These are phyloP conservation scores for Erodium moschatum DNA, from an alignment of 441 rosid species.

Conservation along the genomic window DNA sequence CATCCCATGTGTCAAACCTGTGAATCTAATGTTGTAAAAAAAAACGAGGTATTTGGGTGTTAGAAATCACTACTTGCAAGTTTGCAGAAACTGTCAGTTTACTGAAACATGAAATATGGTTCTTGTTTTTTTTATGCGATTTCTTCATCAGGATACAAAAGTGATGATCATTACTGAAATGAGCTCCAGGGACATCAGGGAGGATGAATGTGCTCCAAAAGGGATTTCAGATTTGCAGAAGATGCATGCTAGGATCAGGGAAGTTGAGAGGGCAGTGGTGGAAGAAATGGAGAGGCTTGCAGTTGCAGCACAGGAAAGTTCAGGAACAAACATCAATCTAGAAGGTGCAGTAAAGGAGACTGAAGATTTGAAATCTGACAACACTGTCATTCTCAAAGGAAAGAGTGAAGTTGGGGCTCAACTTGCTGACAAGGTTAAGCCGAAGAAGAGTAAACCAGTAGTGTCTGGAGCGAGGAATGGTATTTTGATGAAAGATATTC, in stretches of 20 bases:
- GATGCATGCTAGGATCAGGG: constrained; percentile 54
- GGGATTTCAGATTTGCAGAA: constrained; percentile 60
- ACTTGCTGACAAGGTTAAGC: constrained; percentile 27
- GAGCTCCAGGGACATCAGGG: not conserved
- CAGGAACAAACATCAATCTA: constrained; percentile 24
- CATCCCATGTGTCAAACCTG: not conserved
- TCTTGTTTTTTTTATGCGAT: not conserved
- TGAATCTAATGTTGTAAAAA: not conserved
- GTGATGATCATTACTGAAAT: constrained; percentile 14
- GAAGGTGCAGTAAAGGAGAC: constrained; percentile 20
- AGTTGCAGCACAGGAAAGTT: constrained; percentile 26
- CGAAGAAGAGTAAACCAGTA: constrained; percentile 29
- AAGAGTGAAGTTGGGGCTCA: constrained; percentile 29
- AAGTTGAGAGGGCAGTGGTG: constrained; percentile 52
- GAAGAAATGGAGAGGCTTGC: constrained; percentile 41
- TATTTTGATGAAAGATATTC: constrained; percentile 73
- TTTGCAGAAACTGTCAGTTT: not conserved
- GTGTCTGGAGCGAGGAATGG: constrained; percentile 34
- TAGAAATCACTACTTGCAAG: constrained; percentile 6
- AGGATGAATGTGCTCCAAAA: constrained; percentile 22
- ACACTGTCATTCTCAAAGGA: constrained; percentile 23
- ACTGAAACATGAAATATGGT: not conserved
- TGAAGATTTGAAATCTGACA: constrained; percentile 17
- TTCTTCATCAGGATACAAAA: constrained; percentile 40
- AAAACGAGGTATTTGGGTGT: not conserved